phyloP scores from a whole-genome alignment of 2,329 filamentous ascomycete genomes.

The Teratosphaeria zuluensis region DNA sequence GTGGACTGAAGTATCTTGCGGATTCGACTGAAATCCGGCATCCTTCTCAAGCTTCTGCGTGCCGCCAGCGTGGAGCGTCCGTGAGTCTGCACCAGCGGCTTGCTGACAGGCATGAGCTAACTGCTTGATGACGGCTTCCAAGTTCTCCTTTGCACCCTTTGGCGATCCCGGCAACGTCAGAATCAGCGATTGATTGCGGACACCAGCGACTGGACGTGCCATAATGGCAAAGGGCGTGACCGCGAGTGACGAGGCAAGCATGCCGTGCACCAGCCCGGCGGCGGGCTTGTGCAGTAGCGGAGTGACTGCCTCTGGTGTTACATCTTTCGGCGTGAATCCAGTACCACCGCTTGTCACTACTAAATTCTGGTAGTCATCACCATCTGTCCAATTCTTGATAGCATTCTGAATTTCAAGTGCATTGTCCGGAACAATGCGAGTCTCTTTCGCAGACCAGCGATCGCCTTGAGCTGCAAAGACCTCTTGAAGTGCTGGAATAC shows the following conservation, averaged over 20 bases:
- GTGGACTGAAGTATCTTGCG: slow-evolving; percentile 11
- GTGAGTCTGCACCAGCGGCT: slow-evolving; percentile 72
- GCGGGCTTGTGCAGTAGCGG: slow-evolving; percentile 76
- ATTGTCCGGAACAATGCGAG: slow-evolving; percentile 71
- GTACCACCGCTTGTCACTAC: slow-evolving; percentile 87
- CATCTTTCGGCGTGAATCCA: slow-evolving; percentile 76
- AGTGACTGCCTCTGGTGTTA: slow-evolving; percentile 80
- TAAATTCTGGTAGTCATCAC: slow-evolving; percentile 51
- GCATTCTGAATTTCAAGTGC: slow-evolving; percentile 63
- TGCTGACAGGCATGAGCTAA: slow-evolving; percentile 91
- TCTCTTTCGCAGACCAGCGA: slow-evolving; percentile 61
- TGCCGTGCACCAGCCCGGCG: slow-evolving; percentile 82
- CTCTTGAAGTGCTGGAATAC: slow-evolving; percentile 55
- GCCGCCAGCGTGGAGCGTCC: slow-evolving; percentile 68
- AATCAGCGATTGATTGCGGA: slow-evolving; percentile 71
- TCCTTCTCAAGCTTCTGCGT: slow-evolving; percentile 76
- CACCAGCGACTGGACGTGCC: slow-evolving; percentile 85
- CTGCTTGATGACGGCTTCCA: slow-evolving; percentile 79
- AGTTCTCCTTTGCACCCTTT: slow-evolving; percentile 88
- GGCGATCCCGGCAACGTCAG: slow-evolving; percentile 88
- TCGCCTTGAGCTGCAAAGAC: slow-evolving; percentile 57
- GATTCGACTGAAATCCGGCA: slow-evolving; percentile 43
- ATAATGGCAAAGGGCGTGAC: slow-evolving; percentile 96
- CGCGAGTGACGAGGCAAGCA: slow-evolving; percentile 73
- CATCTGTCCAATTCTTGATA: slow-evolving; percentile 66